Evolutionary conservation across 2,329 filamentous ascomycete species (phyloP).

Genomic region (Arthrinium puccinioides): DNA sequence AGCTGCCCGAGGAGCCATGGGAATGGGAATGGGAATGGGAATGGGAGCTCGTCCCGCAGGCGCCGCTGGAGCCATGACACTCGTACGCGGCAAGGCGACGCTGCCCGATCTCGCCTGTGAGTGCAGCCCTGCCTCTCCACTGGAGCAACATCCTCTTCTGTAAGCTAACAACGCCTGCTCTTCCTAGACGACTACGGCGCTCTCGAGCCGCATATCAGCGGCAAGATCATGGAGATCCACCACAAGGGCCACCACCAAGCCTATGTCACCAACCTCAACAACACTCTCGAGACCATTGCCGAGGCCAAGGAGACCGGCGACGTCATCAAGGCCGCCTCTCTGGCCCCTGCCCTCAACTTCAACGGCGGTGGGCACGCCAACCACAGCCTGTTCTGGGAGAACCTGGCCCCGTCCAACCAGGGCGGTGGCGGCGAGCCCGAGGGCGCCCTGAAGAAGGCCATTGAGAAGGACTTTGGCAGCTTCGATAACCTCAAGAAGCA

Average conservation of each 20-base stretch:
- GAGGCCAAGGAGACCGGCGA: conserved; percentile 48
- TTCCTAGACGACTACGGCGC: conserved; percentile 85
- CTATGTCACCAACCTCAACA: conserved; percentile 73
- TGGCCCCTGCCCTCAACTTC: conserved; percentile 48
- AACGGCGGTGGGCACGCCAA: conserved; percentile 61
- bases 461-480: conserved; percentile 49
- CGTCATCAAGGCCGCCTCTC: conserved; percentile 18
- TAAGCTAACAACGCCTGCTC: not conserved
- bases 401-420: conserved; percentile 41
- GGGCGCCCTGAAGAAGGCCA: conserved; percentile 38
- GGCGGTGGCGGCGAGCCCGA: conserved; percentile 38
- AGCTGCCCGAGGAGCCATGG: conserved; percentile 5
- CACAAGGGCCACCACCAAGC: conserved; percentile 79
- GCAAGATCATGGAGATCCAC: conserved; percentile 81
- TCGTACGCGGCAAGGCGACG: conserved; percentile 7
- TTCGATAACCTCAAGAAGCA: conserved; percentile 43
- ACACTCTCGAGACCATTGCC: conserved; percentile 58
- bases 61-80: conserved; percentile 6
- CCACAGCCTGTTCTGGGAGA: conserved; percentile 64
- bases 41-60: conserved; percentile 5
- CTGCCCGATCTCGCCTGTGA: conserved; percentile 32
- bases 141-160: conserved; percentile 1
- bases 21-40: too few species aligned
- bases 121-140: conserved; percentile 15
- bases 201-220: conserved; percentile 72